Evolutionary conservation across 1,284 basidiomycete species (phyloP).

Genomic region (Paramarasmius palmivorus): DNA sequence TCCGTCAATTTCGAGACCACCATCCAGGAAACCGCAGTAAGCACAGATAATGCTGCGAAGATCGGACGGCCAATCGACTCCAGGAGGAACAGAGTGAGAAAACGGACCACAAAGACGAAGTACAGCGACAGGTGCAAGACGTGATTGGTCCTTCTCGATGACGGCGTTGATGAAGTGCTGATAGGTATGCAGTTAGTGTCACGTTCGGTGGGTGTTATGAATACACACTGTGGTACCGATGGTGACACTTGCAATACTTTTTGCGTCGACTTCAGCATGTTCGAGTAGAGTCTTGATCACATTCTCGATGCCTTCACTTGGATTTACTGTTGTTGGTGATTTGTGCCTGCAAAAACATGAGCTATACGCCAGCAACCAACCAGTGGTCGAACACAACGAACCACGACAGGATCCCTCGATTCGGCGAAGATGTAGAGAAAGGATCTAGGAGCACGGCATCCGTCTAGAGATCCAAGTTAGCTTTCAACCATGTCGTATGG

Average conservation of each 20-base stretch:
- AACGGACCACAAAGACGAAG: slow-evolving; percentile 50
- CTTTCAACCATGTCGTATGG: no score
- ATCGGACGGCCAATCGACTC: slow-evolving; percentile 36
- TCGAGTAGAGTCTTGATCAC: slow-evolving; percentile 30
- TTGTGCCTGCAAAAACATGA: slow-evolving; percentile 23
- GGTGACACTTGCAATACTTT: slow-evolving; percentile 31
- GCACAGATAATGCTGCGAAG: slow-evolving; percentile 27
- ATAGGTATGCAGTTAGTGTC: background rate
- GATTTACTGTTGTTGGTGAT: slow-evolving; percentile 33
- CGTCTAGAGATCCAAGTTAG: slow-evolving; percentile 16
- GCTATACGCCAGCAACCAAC: background rate
- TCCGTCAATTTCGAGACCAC: slow-evolving; percentile 55
- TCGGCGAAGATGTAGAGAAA: slow-evolving; percentile 14
- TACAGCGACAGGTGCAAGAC: slow-evolving; percentile 52
- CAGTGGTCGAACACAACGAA: background rate
- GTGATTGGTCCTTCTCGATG: slow-evolving; percentile 45
- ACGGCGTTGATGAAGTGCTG: slow-evolving; percentile 56
- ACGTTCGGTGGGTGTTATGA: background rate
- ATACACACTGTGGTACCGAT: slow-evolving; percentile 36
- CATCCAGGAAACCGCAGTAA: slow-evolving; percentile 27
- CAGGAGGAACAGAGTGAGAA: slow-evolving; percentile 40
- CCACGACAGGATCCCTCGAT: slow-evolving; percentile 30
- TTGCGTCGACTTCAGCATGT: slow-evolving; percentile 19
- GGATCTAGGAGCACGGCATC: slow-evolving; percentile 35
- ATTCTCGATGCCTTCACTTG: slow-evolving; percentile 34